A percentile compares a stretch with the other conserved stretches of the same genome.
These are phyloP conservation scores for Coccomyxa sp. DNA, from an alignment of 139 green algal genomes.

Conservation along the genomic window DNA sequence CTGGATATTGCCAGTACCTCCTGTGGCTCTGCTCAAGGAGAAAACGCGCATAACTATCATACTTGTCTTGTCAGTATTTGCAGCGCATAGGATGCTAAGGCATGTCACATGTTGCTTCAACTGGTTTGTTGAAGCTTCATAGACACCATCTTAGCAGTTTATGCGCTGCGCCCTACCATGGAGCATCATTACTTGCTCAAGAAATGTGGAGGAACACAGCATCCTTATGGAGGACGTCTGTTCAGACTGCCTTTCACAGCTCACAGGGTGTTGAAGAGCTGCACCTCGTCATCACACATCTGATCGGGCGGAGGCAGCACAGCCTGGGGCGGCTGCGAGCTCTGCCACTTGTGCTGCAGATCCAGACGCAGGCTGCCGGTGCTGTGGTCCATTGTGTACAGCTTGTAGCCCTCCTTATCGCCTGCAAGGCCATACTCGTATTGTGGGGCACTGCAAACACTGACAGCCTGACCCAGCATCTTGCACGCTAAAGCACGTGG, in stretches of 20 bases:
- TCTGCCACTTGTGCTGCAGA: slow-evolving; percentile 39
- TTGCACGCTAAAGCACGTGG: too few relatives aligned
- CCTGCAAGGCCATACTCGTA: slow-evolving; percentile 6
- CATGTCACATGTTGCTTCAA: background rate
- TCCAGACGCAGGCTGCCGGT: slow-evolving; percentile 48
- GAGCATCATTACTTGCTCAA: too few relatives aligned
- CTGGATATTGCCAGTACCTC: too few relatives aligned
- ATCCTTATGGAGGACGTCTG: background rate
- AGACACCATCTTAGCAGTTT: too few relatives aligned
- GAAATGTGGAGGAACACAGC: too few relatives aligned
- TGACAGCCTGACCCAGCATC: too few relatives aligned
- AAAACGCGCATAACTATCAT: too few relatives aligned
- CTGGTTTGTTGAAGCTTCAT: background rate
- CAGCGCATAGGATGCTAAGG: background rate
- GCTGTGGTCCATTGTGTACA: slow-evolving; percentile 75
- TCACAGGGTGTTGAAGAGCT: too few relatives aligned
- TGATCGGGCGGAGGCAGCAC: slow-evolving; percentile 56
- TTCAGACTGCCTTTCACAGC: too few relatives aligned
- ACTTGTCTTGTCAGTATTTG: background rate
- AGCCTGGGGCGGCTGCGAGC: slow-evolving; percentile 23
- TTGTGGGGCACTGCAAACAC: background rate
- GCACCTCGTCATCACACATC: slow-evolving; percentile 44
- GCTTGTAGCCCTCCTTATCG: slow-evolving; percentile 42
- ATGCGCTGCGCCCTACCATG: too few relatives aligned
- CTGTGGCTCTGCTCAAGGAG: too few relatives aligned